These are phyloP conservation scores for Dendrocalamus latiflorus DNA, from an alignment of 202 grass and related monocot genomes.

Conservation along the genomic window DNA sequence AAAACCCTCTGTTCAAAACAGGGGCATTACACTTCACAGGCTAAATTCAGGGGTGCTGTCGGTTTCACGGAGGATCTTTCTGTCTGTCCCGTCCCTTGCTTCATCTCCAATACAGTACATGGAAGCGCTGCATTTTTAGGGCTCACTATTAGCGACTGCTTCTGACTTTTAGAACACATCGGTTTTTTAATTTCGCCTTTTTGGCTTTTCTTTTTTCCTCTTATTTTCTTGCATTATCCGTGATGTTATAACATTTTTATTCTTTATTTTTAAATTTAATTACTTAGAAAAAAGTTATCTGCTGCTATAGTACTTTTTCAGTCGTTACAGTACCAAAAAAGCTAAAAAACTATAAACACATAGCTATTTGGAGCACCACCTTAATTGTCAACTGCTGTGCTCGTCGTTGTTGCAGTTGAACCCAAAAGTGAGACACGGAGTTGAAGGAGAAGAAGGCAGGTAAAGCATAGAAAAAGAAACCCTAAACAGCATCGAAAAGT, in stretches of 20 bases:
- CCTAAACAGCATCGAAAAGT: neutral
- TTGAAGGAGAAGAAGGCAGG: neutral
- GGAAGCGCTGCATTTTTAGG: neutral
- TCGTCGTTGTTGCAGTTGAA: neutral
- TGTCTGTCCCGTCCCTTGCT: neutral
- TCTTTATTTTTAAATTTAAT: too few relatives aligned
- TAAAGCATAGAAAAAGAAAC: neutral
- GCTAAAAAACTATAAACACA: too few relatives aligned
- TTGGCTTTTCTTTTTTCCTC: too few relatives aligned
- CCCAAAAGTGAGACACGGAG: constrained; percentile 20
- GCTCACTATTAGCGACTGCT: too few relatives aligned
- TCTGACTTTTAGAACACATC: too few relatives aligned
- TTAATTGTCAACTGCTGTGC: neutral
- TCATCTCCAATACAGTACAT: neutral
- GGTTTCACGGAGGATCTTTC: neutral
- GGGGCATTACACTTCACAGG: neutral
- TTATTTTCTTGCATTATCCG: too few relatives aligned
- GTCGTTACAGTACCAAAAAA: too few relatives aligned
- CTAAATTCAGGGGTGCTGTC: neutral
- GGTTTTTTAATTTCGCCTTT: too few relatives aligned
- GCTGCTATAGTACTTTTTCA: too few relatives aligned
- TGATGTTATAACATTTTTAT: too few relatives aligned
- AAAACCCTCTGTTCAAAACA: neutral
- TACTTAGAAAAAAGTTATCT: too few relatives aligned
- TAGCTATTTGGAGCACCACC: too few relatives aligned